Evolutionary conservation across 768 basidiomycete genomes (phyloP), one percentile per base, ranked within the genome.

Genomic region (Termitomyces sp.): DNA sequence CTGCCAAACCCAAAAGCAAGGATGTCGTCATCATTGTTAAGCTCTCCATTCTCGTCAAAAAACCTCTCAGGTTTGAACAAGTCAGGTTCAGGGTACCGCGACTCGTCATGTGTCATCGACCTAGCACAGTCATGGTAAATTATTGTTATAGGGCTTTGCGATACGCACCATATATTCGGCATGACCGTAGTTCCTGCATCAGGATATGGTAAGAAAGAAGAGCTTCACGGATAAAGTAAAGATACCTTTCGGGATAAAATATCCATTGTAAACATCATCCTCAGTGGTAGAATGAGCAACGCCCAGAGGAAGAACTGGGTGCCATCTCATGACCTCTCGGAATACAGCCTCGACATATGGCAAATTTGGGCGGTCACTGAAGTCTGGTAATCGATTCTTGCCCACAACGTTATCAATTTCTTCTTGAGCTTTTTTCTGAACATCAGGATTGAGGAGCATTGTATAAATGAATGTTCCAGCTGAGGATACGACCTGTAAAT

Each of bases 361-460:
- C 35, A 79, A 65, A 0, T 62, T 64, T 7, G 65, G 62, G 27
- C 68, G 67, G 59, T 78, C 77, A 44, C 63, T 42, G 52, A 73
- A 74, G 2, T 65, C 70, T 41, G 77, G 77, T 11, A 78, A 69
- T 38, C 75, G 71, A 53, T 70, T 65, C 31, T 63, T 57, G 32
- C 75, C 73, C 49, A 77, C 21, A 19, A 77, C 65, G 16, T 63
- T 59, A 47, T 79, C 77, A 41, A 78, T 67, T 62, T 78, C 77
- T 40, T 69, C 69, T 42, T 76, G 77, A 3, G 67, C 69, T 32
- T 56, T 61, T 35, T 58, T 44, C 50, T 66, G 65, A 0, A 60
- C 57, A 4, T 59, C 54, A 10, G 65, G 64, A 41, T 66, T 56
- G 19, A 66, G 25, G 2, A 59, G 25, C 61, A 69, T 67, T 1